A percentile compares a stretch with the other conserved stretches of the same genome.
Conservation (phyloP, 345 rosid species). For the Melastoma malabathricum region DNA sequence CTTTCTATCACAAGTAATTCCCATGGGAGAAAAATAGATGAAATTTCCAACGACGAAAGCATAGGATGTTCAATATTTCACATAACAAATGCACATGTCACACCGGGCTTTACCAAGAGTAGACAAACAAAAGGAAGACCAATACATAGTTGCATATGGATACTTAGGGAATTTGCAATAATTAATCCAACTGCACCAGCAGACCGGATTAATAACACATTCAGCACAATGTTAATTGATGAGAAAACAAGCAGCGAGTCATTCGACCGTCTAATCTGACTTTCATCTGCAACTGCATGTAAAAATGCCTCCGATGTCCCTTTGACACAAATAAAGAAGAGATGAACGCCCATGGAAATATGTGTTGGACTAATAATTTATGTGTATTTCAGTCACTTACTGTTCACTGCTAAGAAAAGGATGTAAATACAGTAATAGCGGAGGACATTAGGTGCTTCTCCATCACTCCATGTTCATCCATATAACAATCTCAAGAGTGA, state of each 20-base stretch:
- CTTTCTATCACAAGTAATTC: neutral
- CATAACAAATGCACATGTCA: no score
- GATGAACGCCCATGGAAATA: slow-evolving; percentile 19
- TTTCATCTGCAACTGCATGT: slow-evolving; percentile 81
- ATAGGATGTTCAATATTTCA: no score
- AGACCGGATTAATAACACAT: slow-evolving; percentile 52
- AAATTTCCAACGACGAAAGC: no score
- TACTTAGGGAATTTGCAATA: slow-evolving; percentile 78
- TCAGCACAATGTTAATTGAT: slow-evolving; percentile 35
- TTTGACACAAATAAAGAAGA: slow-evolving; percentile 18
- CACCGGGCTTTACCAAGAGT: neutral
- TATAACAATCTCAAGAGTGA: slow-evolving; percentile 75
- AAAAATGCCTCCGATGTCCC: slow-evolving; percentile 97
- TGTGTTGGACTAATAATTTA: no score
- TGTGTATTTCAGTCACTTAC: slow-evolving; percentile 7
- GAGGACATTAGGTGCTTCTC: slow-evolving; percentile 76
- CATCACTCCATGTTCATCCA: slow-evolving; percentile 94
- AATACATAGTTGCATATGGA: slow-evolving; percentile 23
- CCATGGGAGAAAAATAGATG: neutral
- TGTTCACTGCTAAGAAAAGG: slow-evolving; percentile 28
- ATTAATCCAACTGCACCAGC: slow-evolving; percentile 87
- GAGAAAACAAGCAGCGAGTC: slow-evolving; percentile 69
- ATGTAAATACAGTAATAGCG: slow-evolving; percentile 74
- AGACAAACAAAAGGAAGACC: neutral
- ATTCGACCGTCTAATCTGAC: slow-evolving; percentile 65